Base-by-base conservation (phyloP, 805 yeast species). In the Schwanniomyces vanrijiae region DNA sequence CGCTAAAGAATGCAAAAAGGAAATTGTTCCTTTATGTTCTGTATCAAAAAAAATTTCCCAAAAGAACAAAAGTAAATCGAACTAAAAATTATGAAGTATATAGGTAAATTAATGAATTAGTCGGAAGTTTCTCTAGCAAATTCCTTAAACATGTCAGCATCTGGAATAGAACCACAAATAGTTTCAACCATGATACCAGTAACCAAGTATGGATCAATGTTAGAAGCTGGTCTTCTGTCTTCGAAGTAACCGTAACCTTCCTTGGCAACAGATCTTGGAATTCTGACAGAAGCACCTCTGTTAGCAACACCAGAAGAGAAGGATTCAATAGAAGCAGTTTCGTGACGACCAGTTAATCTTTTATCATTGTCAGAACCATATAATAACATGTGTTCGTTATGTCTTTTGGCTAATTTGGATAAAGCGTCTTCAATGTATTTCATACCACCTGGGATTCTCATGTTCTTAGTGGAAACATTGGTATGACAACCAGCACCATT, bases 401-500 rank as follows among this genome's bases (percentile, higher is more conserved):
- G 99, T 82, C 98, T 91, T 81, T 86, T 86, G 61, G 96, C 87
- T 65, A 94, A 84, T 80, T 89, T 90, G 69, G 86, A 89, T 65
- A 94, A 83, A 51, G 98, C 98, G 47, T 78, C 87, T 66, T 94
- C 97, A 66, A 94, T 94, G 73, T 73, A 77, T 74, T 88, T 88
- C 90, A 94, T 89, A 70, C 99, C 99, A 73, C 99, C 99, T 68
- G 89, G 88, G 31, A 66, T 69, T 81, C 99, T 90, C 98, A 92
- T 94, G 43, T 66, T 67, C 71, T 79, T 81, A 62, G 99, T 94
- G 42, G 97, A 90, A 52, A 94, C 98, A 73, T 94, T 94, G 71
- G 99, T 94, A 78, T 94, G 99, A 81, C 98, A 92, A 65, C 99
- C 99, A 71, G 99, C 98, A 80, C 99, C 99, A 73, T 94, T 94